Base-by-base conservation (phyloP, 2,329 filamentous ascomycete genomes). In the Talaromyces albobiverticillius region DNA sequence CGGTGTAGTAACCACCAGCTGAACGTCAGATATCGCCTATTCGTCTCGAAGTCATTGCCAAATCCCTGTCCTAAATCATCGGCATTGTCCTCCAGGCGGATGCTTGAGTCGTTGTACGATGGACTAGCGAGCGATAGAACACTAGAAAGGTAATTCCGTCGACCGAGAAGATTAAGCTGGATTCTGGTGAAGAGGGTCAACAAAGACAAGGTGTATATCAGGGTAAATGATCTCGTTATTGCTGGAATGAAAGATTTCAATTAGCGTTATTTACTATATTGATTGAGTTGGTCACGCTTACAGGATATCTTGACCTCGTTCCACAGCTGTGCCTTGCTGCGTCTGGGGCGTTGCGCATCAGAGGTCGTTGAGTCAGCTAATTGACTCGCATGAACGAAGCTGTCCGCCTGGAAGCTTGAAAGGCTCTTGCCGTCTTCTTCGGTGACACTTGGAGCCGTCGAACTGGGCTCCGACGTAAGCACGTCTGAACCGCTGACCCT, bases 1-100 rank as follows among this genome's bases (percentile, higher is more conserved):
- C 85, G 84, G 73, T 99, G 93, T 46, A 99, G 79, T 45, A 99
- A 77, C 92, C 93, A 99, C 94, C 94, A 99, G 73, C 90, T 96
- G 70, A 97, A 95, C 38, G 92, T 95, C 46, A 99, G 79, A 67
- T 97, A 99, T 66, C 89, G 89, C 62, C 92, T 82, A 72, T 99
- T 99, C 31, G 91, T 95, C 71, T 96, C 92, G 62, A 96, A 96
- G 71, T 99, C 94, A 70, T 89, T 93, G 42, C 91, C 91, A 67
- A 95, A 91, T 3, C 85, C 82, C 63, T 92, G 88, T 51, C 93
- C 89, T 64, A 88, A 87, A 67, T 94, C 90, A 68, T 96, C 92
- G 67, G 96, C 93, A 65, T 95, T 86, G 71, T 97, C 94, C 75
- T 96, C 91, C 16, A 97, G 81, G 63, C 82, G 92, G 68, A 99